Conservation (phyloP, 441 rosid genomes). For the Croton setiger region DNA sequence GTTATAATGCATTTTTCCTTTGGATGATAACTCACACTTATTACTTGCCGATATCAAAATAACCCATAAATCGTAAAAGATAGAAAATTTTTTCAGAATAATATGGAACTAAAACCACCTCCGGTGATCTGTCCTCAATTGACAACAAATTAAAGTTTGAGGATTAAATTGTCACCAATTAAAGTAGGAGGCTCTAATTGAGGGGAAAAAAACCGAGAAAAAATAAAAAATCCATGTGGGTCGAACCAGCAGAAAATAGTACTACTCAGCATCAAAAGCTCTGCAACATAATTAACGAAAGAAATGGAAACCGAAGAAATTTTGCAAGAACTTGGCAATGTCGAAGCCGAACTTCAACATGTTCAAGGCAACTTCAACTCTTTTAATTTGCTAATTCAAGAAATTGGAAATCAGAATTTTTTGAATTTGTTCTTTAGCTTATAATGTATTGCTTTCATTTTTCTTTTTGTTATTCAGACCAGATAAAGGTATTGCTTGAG, state of each 20-base stretch:
- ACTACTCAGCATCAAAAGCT: too few relatives aligned
- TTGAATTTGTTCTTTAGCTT: neutral
- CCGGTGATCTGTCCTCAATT: too few relatives aligned
- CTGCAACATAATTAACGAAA: neutral
- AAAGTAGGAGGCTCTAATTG: too few relatives aligned
- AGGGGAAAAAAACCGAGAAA: too few relatives aligned
- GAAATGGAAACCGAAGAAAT: constrained; percentile 7
- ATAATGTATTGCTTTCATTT: neutral
- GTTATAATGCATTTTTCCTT: constrained; percentile 79
- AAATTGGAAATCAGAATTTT: neutral
- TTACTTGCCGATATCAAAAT: constrained; percentile 52
- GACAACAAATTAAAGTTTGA: too few relatives aligned
- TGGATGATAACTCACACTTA: constrained; percentile 96
- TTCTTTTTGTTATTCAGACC: constrained; percentile 32
- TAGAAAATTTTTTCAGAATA: too few relatives aligned
- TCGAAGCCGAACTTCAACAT: constrained; percentile 16
- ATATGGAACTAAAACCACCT: too few relatives aligned
- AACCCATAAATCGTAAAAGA: too few relatives aligned
- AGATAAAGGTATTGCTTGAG: constrained; percentile 60
- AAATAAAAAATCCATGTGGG: too few relatives aligned
- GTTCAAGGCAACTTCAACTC: constrained; percentile 7
- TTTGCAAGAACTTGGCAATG: constrained; percentile 7
- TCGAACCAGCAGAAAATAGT: too few relatives aligned
- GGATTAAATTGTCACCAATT: too few relatives aligned
- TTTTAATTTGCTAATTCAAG: neutral